Percentiles rank a stretch among this genome's conserved stretches.
These are phyloP conservation scores for Coprinopsis sp. DNA, from an alignment of 768 basidiomycete genomes.

Conservation along the genomic window DNA sequence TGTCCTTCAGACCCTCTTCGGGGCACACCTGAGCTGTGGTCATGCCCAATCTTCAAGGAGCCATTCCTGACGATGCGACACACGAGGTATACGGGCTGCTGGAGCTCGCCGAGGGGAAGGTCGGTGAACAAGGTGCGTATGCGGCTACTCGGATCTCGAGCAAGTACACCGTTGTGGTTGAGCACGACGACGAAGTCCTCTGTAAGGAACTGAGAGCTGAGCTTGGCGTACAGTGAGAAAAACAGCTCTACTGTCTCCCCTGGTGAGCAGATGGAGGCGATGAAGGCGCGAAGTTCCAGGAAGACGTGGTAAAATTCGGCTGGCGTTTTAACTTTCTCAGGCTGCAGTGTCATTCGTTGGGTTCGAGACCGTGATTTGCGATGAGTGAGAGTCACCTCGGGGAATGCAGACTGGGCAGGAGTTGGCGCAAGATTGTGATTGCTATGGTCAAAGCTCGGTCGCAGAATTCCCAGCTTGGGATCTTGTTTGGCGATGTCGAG, in stretches of 20 bases:
- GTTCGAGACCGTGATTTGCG: constrained; percentile 38
- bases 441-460: constrained; percentile 44
- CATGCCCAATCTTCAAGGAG: constrained; percentile 67
- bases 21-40: constrained; percentile 42
- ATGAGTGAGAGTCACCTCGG: constrained; percentile 43
- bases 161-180: constrained; percentile 85
- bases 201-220: constrained; percentile 80
- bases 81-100: constrained; percentile 83
- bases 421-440: constrained; percentile 45
- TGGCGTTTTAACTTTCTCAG: constrained; percentile 25
- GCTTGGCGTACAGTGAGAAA: constrained; percentile 88
- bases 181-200: constrained; percentile 90
- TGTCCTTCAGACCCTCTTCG: constrained; percentile 56
- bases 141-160: constrained; percentile 69
- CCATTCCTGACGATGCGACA: constrained; percentile 90
- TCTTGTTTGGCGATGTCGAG: constrained; percentile 50
- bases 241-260: constrained; percentile 92
- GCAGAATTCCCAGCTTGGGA: constrained; percentile 30
- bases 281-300: constrained; percentile 87
- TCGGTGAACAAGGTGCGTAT: constrained; percentile 89
- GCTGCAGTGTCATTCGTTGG: constrained; percentile 25
- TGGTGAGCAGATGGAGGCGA: constrained; percentile 83
- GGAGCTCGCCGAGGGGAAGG: constrained; percentile 79
- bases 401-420: constrained; percentile 67
- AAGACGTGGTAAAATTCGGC: constrained; percentile 83